These are phyloP conservation scores for Mycogone perniciosa DNA, from an alignment of 2,329 filamentous ascomycete genomes.

Conservation along the genomic window DNA sequence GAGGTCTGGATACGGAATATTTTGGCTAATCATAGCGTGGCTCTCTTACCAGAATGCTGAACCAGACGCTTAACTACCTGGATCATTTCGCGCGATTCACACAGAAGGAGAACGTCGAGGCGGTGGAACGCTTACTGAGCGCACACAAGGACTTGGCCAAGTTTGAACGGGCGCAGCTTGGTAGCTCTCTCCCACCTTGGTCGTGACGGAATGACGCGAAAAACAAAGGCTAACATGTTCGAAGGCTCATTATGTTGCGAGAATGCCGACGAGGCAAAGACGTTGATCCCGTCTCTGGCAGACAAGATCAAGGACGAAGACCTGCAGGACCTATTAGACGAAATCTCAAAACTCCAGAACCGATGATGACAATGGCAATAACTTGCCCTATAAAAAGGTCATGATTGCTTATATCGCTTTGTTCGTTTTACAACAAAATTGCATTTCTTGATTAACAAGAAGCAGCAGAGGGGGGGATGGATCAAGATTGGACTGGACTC, in stretches of 20 bases:
- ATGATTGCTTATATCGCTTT: neutral
- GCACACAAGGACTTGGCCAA: slow-evolving; percentile 74
- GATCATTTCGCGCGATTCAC: slow-evolving; percentile 95
- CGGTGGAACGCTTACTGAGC: slow-evolving; percentile 81
- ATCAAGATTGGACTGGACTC: slow-evolving; percentile 10
- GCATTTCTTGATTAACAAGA: neutral
- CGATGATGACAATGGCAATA: slow-evolving; percentile 19
- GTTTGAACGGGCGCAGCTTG: slow-evolving; percentile 90
- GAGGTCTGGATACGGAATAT: neutral
- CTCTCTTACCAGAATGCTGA: slow-evolving; percentile 55
- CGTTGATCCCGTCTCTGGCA: slow-evolving; percentile 79
- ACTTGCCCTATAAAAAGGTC: neutral
- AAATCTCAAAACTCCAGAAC: slow-evolving; percentile 72
- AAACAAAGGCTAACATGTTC: slow-evolving; percentile 6
- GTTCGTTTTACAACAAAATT: neutral
- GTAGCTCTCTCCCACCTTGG: slow-evolving; percentile 39
- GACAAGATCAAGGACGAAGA: slow-evolving; percentile 90
- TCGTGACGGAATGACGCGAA: neutral
- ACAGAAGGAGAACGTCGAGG: slow-evolving; percentile 87
- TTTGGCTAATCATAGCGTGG: neutral
- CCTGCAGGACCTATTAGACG: slow-evolving; percentile 78
- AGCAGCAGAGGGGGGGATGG: slow-evolving; percentile 13
- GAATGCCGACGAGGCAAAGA: slow-evolving; percentile 90
- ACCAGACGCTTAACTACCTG: slow-evolving; percentile 86
- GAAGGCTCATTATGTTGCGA: slow-evolving; percentile 87